Evolutionary conservation across 2,329 filamentous ascomycete species (phyloP).

Genomic region (Thielaviopsis populi): DNA sequence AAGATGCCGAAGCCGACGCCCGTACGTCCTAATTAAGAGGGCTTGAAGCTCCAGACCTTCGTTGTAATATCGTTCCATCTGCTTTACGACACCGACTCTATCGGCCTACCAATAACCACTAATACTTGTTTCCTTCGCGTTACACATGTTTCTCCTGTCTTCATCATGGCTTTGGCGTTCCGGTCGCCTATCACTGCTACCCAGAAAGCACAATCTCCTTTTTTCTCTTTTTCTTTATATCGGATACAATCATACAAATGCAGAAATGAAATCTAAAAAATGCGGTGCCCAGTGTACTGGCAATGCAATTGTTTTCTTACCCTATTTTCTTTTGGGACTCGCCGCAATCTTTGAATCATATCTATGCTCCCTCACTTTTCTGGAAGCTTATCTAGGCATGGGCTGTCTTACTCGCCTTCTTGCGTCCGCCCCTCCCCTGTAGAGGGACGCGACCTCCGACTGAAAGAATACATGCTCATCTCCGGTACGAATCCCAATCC

Average conservation of each 20-base stretch:
- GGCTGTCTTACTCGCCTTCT: not conserved
- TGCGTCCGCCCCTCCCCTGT: not conserved
- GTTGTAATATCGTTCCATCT: not conserved
- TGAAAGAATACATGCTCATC: not conserved
- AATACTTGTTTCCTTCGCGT: not conserved
- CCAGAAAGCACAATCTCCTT: not conserved
- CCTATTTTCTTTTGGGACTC: not conserved
- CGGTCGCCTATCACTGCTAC: not conserved
- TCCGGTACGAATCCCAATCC: conserved; percentile 27
- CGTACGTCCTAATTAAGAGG: not conserved
- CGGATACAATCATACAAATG: not conserved
- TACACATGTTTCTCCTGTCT: not conserved
- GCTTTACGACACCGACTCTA: not conserved
- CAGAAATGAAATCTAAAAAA: not conserved
- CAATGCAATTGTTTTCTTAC: not conserved
- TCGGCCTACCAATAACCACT: not conserved
- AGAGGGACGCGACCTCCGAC: not conserved
- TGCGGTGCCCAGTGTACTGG: not conserved
- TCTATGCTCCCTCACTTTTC: too few species aligned
- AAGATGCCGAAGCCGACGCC: conserved; percentile 4
- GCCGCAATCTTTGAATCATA: too few species aligned
- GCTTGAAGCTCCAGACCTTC: not conserved
- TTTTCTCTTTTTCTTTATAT: not conserved
- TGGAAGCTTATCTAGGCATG: not conserved
- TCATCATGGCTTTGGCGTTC: conserved; percentile 1